Percentiles rank a stretch among this genome's conserved stretches.
Evolutionary conservation across 2,329 filamentous ascomycete species (phyloP).

Genomic region (Monilinia aucupariae): DNA sequence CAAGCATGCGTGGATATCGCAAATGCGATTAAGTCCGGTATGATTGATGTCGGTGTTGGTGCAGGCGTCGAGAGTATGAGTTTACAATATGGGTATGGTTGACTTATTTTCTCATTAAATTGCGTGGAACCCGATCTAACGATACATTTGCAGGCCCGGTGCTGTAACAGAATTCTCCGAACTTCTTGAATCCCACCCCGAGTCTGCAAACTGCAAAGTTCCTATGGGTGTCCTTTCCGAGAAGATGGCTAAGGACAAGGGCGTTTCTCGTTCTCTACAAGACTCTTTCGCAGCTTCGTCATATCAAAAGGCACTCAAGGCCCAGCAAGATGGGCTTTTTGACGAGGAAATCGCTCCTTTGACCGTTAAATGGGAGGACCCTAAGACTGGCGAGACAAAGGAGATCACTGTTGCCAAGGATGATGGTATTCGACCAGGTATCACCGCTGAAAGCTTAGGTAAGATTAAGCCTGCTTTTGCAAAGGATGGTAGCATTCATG

Average conservation of each 20-base stretch:
- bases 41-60: slow-evolving; percentile 93
- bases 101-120: background rate
- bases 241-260: slow-evolving; percentile 84
- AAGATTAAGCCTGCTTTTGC: slow-evolving; percentile 90
- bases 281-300: slow-evolving; percentile 92
- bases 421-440: slow-evolving; percentile 79
- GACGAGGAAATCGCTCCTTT: slow-evolving; percentile 85
- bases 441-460: slow-evolving; percentile 79
- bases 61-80: slow-evolving; percentile 97
- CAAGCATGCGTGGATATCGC: slow-evolving; percentile 92
- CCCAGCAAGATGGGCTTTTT: slow-evolving; percentile 85
- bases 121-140: slow-evolving; percentile 7
- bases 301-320: slow-evolving; percentile 82
- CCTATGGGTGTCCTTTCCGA: slow-evolving; percentile 94
- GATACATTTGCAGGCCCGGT: slow-evolving; percentile 49
- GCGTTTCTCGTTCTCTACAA: slow-evolving; percentile 66
- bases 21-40: slow-evolving; percentile 82
- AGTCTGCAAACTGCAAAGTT: slow-evolving; percentile 93
- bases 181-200: slow-evolving; percentile 71
- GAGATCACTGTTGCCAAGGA: slow-evolving; percentile 78
- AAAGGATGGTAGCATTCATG: slow-evolving; percentile 90
- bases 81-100: slow-evolving; percentile 73
- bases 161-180: slow-evolving; percentile 93
- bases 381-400: slow-evolving; percentile 81
- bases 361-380: slow-evolving; percentile 81